Evolutionary conservation across 306 rosid species (phyloP), one percentile per base, ranked within the genome.

Genomic region (Cicer arietinum): DNA sequence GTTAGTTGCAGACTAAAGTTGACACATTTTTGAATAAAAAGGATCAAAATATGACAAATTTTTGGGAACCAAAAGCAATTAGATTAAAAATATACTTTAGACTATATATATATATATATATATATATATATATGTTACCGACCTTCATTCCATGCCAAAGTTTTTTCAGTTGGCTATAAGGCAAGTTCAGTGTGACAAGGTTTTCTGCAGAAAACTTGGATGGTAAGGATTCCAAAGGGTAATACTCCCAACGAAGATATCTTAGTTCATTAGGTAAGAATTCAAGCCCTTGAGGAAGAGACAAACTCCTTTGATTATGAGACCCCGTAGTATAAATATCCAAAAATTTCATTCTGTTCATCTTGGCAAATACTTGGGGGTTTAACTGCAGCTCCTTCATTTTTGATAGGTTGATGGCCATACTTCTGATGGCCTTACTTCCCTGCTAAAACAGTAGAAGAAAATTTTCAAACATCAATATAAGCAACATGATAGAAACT

Each of bases 71-170:
- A 30, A 30, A 30, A 30, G 37, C 37, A 4, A 30, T 30, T 30
- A 30, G 37, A 30, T 3, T 30, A 30, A 30, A 30, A 25, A 25
- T 25, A 25, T 25, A 25, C 35, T 25, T 25, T 25, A 25, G 35
- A 25, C 35, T 30, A 30, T 30, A 30, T 30, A 30, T 30, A 4
- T 46, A 4, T 46, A 5, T 46, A n/a, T n/a, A n/a, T n/a, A n/a
- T n/a, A n/a, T n/a, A n/a, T n/a, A n/a, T n/a, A n/a, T n/a, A n/a
- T n/a, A n/a, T n/a, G n/a, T n/a, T 13, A 11, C 14, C n/a, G 12
- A 46, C 88, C 52, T 46, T 46, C 52, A 10, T 11, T 46, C 12
- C n/a, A 11, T 46, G 52, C 52, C 52, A 46, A 46, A 46, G 52
- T 11, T 46, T 46, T 46, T 11, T 46, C 52, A 46, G 4, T 44